Base-by-base conservation (phyloP, 768 basidiomycete species). In the Chalciporus pseudorubinellus region DNA sequence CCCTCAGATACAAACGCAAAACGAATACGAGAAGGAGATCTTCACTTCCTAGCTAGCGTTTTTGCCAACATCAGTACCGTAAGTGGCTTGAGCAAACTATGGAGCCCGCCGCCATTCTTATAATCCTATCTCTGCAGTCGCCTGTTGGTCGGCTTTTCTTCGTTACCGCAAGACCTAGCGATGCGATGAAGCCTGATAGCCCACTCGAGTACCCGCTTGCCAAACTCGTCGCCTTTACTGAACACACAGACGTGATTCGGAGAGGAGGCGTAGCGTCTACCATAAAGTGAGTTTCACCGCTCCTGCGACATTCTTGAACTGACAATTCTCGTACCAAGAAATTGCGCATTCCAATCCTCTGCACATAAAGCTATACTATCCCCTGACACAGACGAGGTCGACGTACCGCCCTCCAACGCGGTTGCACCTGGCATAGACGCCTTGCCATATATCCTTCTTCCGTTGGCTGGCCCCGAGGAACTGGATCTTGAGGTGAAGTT, bases 381-480 rank as follows among this genome's bases (percentile, higher is more conserved):
- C 12, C 78, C 82, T 13, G 91, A 95, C 46, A 70, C 79, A 2
- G 75, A 75, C 6, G 65, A 61, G 34, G 76, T 86, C 19, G 59
- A 80, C 13, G 75, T 87, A 6, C 77, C 81, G 4, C 82, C 87
- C 1, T 84, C 84, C 16, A 72, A 70, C n/a, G 59, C 63, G 13
- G 68, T 68, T 3, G 83, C 86, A 3, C 82, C 89, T 2, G 93
- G 94, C 5, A 83, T 98, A 31, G 87, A 93, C 68, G 81, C 87
- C 2, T 76, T 98, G 10, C 87, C 92, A 0, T 89, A 84, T 63
- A 76, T 99, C 11, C 77, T 99, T 3, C 79, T 95, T 1, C 95
- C 97, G 0, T 75, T 99, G 2, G 93, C 95, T 38, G 95, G 95
- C 6, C 88, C 93, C 1, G 97, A 98, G 69, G 97, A 98, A 69